phyloP scores from a whole-genome alignment of 2,329 filamentous ascomycete genomes.

The Aaosphaeria pasadenensis region DNA sequence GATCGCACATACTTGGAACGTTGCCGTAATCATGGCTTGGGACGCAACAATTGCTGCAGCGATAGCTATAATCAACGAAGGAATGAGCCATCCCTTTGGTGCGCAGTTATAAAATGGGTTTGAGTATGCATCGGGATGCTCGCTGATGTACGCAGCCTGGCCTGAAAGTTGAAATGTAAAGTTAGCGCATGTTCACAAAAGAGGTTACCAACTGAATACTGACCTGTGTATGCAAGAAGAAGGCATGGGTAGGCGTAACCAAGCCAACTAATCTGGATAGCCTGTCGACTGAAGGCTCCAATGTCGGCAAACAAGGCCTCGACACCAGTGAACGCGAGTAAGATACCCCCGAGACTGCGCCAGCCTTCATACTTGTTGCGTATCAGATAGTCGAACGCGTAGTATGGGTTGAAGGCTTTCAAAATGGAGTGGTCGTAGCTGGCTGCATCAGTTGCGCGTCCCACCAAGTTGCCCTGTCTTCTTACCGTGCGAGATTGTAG shows the following conservation, averaged over 20 bases:
- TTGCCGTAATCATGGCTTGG: constrained; percentile 74
- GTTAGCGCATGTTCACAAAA: too few species aligned
- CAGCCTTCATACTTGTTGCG: constrained; percentile 60
- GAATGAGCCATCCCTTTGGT: constrained; percentile 66
- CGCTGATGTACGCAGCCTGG: constrained; percentile 70
- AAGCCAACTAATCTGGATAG: constrained; percentile 73
- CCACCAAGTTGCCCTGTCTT: background rate
- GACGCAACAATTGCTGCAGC: constrained; percentile 72
- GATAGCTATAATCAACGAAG: constrained; percentile 65
- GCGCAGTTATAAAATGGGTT: constrained; percentile 74
- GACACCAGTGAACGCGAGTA: constrained; percentile 73
- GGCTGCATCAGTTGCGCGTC: background rate
- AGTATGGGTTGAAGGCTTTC: constrained; percentile 54
- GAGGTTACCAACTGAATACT: too few species aligned
- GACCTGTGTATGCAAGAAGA: constrained; percentile 63
- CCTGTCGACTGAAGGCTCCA: constrained; percentile 66
- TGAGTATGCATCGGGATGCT: constrained; percentile 57
- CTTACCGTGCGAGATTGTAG: constrained; percentile 43
- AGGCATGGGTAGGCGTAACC: constrained; percentile 66
- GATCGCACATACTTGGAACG: constrained; percentile 57
- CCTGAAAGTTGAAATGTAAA: too few species aligned
- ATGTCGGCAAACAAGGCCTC: constrained; percentile 77
- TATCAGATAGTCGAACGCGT: constrained; percentile 59
- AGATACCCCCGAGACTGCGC: constrained; percentile 65
- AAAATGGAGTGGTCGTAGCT: constrained; percentile 49